Evolutionary conservation across 2,329 filamentous ascomycete species (phyloP).

Genomic region (Neofusicoccum kwambonambiense): DNA sequence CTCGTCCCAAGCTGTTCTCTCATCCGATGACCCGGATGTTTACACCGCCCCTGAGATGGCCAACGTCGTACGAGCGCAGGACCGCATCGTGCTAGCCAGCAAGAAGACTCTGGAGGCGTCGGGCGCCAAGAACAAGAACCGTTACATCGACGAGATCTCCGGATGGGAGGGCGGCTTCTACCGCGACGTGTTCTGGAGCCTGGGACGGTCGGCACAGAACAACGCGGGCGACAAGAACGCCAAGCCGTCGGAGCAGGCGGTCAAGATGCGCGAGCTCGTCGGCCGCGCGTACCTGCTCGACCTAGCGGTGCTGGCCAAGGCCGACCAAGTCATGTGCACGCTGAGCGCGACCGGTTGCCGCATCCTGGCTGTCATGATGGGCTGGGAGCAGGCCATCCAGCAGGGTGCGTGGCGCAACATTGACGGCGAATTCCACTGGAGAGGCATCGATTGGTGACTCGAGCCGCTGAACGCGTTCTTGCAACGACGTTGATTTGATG

Average conservation of each 20-base stretch:
- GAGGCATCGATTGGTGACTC: slow-evolving; percentile 34
- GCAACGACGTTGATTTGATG: background rate
- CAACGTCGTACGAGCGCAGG: slow-evolving; percentile 61
- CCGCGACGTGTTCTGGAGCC: slow-evolving; percentile 74
- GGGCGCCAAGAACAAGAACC: slow-evolving; percentile 44
- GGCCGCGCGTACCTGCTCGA: slow-evolving; percentile 82
- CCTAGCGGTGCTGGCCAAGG: slow-evolving; percentile 67
- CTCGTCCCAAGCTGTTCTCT: slow-evolving; percentile 57
- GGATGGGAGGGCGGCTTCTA: slow-evolving; percentile 92
- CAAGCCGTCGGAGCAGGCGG: slow-evolving; percentile 48
- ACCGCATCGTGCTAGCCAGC: slow-evolving; percentile 72
- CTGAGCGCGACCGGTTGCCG: slow-evolving; percentile 68
- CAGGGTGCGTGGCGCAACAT: slow-evolving; percentile 8
- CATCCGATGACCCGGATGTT: slow-evolving; percentile 79
- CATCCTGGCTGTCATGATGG: slow-evolving; percentile 80
- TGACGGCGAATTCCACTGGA: slow-evolving; percentile 40
- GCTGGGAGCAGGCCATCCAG: slow-evolving; percentile 61
- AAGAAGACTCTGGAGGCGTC: slow-evolving; percentile 52
- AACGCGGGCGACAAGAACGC: slow-evolving; percentile 28
- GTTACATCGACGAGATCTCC: slow-evolving; percentile 71
- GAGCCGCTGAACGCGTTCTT: background rate
- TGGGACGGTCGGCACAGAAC: slow-evolving; percentile 53
- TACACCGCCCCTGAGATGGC: slow-evolving; percentile 65
- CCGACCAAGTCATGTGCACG: slow-evolving; percentile 73
- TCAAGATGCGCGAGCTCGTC: slow-evolving; percentile 69